A percentile compares a stretch with the other conserved stretches of the same genome.
These are phyloP conservation scores for Taphrina confusa DNA, from an alignment of 1,139 yeast species.

Conservation along the genomic window DNA sequence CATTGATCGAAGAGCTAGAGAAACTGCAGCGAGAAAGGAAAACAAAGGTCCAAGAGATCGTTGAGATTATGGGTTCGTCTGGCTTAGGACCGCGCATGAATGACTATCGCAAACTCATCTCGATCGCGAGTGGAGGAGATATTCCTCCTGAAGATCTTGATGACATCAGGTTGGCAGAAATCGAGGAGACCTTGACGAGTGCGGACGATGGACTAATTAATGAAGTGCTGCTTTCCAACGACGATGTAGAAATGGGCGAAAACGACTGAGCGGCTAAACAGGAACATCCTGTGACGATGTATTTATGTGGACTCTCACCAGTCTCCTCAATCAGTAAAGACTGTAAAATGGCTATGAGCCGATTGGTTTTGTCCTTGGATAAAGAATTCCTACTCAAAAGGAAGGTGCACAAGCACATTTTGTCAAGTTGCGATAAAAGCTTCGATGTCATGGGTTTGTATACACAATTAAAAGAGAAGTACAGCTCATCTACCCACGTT, in stretches of 20 bases:
- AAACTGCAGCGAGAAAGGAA: constrained; percentile 55
- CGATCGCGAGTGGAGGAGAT: constrained; percentile 48
- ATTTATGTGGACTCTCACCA: too few species aligned
- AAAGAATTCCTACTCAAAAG: too few species aligned
- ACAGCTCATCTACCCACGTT: too few species aligned
- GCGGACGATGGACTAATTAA: constrained; percentile 9
- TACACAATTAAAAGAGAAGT: too few species aligned
- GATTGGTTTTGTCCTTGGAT: too few species aligned
- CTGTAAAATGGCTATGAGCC: too few species aligned
- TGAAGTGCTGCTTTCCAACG: not conserved
- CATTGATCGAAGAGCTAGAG: constrained; percentile 51
- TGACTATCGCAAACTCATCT: constrained; percentile 76
- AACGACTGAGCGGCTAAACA: too few species aligned
- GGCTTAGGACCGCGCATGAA: constrained; percentile 63
- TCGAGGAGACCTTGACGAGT: constrained; percentile 21
- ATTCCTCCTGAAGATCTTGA: constrained; percentile 25
- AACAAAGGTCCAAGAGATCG: constrained; percentile 51
- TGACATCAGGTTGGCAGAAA: constrained; percentile 19
- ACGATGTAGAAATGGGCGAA: constrained; percentile 10
- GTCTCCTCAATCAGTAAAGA: too few species aligned
- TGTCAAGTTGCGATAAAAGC: too few species aligned
- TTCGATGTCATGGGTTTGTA: too few species aligned
- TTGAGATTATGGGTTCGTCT: constrained; percentile 53
- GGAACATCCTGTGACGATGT: too few species aligned
- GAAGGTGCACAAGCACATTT: too few species aligned